Evolutionary conservation across 2,329 filamentous ascomycete species (phyloP), one percentile per base, ranked within the genome.

Genomic region (Rhexocercosporidium sp.): DNA sequence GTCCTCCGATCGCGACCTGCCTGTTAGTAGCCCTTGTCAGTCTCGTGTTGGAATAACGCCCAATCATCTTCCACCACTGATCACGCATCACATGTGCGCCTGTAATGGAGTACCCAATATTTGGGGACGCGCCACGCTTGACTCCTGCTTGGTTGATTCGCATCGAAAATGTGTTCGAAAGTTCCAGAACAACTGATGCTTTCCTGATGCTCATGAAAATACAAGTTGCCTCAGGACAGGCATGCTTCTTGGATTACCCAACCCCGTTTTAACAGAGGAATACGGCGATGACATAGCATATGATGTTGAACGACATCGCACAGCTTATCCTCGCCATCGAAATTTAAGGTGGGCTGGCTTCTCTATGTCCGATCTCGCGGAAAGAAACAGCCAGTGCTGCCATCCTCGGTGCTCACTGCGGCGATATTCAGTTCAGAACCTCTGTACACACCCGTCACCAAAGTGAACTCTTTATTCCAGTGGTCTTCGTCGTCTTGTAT

Each of bases 1-100:
- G 29, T n/a, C 59, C 59, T 22, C 41, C 59, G 16, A 62, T 62
- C 14, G 44, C 59, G n/a, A 60, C 39, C 14, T 46, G 27, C 20
- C 31, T 60, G 9, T 60, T 39, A 9, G n/a, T 47, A 8, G 39
- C 20, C 3, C 18, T 22, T 18, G 57, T 60, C n/a, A 60, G 27
- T 1, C 11, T 20, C 27, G 46, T 44, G 6, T n/a, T 41, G 8
- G 57, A 60, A 31, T 60, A 60, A 5, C 57, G 57, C 20, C 4
- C 6, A 29, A 60, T 39, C 3, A 47, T 60, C 1, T 16, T n/a
- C 25, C 18, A n/a, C 57, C 57, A 60, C 9, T 27, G 4, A 18
- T 29, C 12, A 14, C 9, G 47, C 11, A 11, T 27, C 3, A 31
- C 9, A 5, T 31, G 5, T 31, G 5, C 29, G 29, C 29, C 9